Base-by-base conservation (phyloP, 2,329 filamentous ascomycete genomes). In the Talaromyces sp. region DNA sequence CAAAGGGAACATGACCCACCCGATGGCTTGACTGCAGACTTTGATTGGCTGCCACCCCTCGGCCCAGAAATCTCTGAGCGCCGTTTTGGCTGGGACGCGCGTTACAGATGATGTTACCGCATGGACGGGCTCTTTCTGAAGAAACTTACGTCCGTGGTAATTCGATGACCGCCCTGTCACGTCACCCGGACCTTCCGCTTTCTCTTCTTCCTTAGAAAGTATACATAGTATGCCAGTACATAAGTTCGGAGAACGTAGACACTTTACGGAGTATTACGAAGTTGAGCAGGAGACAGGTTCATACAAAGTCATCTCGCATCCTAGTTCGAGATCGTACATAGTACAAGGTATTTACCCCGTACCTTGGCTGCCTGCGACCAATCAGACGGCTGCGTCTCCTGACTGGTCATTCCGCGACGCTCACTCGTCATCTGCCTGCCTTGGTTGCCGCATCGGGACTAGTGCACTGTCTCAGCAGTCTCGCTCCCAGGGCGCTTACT, bases 341-440 rank as follows among this genome's bases (percentile, higher is more conserved):
- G 27, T 31, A 31, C 27, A 22, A 22, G 22, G 22, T 22, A 22
- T 22, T 27, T 27, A 33, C 59, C 33, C 59, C 59, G 59, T 61
- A 19, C 45, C 59, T 39, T 39, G 59, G 45, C 59, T 50, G 9
- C 6, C 41, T 11, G 19, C 19, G 10, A 15, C 60, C 47, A 60
- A 60, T 35, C 59, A 52, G 72, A 70, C 19, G 58, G 50, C 47
- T 37, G 52, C 37, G n/a, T 49, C 54, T 22, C 47, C 52, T 56
- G 57, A 37, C 35, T 52, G 41, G 19, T 33, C 17, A 39, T 45
- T 41, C 56, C 56, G 45, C 17, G 54, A 11, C 13, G 22, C 47
- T 50, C 47, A 27, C 47, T 64, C 56, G 63, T 61, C 63, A 64
- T 64, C 56, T 27, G 45, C 56, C 56, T 52, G 33, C 37, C 62